Percentiles rank a stretch among this genome's conserved stretches.
Evolutionary conservation across 2,329 filamentous ascomycete genomes (phyloP).

Genomic region (Teratosphaeria gauchensis): DNA sequence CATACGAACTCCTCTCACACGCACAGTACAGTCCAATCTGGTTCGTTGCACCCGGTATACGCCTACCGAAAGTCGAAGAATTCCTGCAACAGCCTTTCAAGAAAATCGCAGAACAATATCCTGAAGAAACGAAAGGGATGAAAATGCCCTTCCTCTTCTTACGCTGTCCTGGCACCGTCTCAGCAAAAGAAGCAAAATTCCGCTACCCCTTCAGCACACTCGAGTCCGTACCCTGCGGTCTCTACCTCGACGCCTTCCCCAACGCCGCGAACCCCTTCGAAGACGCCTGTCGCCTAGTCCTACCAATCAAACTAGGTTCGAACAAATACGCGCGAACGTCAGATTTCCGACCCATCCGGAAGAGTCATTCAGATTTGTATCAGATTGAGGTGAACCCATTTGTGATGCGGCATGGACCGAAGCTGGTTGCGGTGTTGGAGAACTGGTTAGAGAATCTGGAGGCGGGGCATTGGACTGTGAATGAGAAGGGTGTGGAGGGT

Average conservation of each 20-base stretch:
- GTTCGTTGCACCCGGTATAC: slow-evolving; percentile 24
- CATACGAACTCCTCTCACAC: slow-evolving; percentile 22
- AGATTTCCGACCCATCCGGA: slow-evolving; percentile 20
- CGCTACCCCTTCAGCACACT: slow-evolving; percentile 24
- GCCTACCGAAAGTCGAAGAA: slow-evolving; percentile 24
- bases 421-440: slow-evolving; percentile 23
- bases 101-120: slow-evolving; percentile 17
- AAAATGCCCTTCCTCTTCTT: slow-evolving; percentile 27
- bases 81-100: slow-evolving; percentile 26
- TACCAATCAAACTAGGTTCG: slow-evolving; percentile 22
- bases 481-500: slow-evolving; percentile 22
- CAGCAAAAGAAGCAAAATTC: slow-evolving; percentile 25
- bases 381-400: slow-evolving; percentile 25
- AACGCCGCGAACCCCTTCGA: slow-evolving; percentile 26
- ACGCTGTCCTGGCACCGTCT: slow-evolving; percentile 20
- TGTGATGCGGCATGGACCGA: slow-evolving; percentile 25
- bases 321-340: slow-evolving; percentile 22
- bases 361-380: slow-evolving; percentile 24
- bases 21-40: slow-evolving; percentile 22
- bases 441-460: slow-evolving; percentile 24
- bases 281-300: slow-evolving; percentile 23
- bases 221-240: slow-evolving; percentile 24
- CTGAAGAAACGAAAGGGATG: slow-evolving; percentile 23
- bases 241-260: slow-evolving; percentile 26
- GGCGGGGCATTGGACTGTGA: slow-evolving; percentile 24